Conservation (phyloP, 768 basidiomycete species). For the Serpula lacrymans region DNA sequence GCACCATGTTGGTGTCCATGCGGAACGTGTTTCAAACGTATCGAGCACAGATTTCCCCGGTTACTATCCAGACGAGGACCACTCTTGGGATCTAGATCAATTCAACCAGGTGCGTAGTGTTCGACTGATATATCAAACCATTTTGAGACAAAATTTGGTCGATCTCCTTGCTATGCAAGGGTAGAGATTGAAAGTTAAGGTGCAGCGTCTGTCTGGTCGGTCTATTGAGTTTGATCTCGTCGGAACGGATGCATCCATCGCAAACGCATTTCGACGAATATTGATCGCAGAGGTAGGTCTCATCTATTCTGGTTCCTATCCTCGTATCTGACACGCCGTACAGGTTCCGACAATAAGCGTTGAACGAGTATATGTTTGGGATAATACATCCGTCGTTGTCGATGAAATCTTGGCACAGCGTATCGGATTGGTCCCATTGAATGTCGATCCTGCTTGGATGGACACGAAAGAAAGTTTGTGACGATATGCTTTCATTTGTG, state of each 20-base stretch:
- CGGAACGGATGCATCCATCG: constrained; percentile 93
- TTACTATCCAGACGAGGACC: constrained; percentile 79
- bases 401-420: constrained; percentile 94
- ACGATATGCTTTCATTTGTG: not conserved
- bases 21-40: constrained; percentile 74
- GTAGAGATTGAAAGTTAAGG: constrained; percentile 69
- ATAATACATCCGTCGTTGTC: constrained; percentile 91
- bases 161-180: constrained; percentile 26
- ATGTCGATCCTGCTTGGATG: constrained; percentile 76
- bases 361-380: constrained; percentile 88
- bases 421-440: constrained; percentile 87
- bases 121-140: constrained; percentile 10
- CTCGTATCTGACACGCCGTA: constrained; percentile 1
- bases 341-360: constrained; percentile 91
- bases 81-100: constrained; percentile 73
- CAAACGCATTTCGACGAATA: constrained; percentile 90
- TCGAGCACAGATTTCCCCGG: constrained; percentile 92
- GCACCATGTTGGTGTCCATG: constrained; percentile 62
- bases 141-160: constrained; percentile 6
- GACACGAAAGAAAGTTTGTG: constrained; percentile 46
- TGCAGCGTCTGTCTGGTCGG: constrained; percentile 76
- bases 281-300: constrained; percentile 84
- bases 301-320: not conserved
- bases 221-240: constrained; percentile 94
- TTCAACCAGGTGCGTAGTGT: constrained; percentile 67